phyloP scores from a whole-genome alignment of 1,284 basidiomycete species.

The Malassezia furfur region DNA sequence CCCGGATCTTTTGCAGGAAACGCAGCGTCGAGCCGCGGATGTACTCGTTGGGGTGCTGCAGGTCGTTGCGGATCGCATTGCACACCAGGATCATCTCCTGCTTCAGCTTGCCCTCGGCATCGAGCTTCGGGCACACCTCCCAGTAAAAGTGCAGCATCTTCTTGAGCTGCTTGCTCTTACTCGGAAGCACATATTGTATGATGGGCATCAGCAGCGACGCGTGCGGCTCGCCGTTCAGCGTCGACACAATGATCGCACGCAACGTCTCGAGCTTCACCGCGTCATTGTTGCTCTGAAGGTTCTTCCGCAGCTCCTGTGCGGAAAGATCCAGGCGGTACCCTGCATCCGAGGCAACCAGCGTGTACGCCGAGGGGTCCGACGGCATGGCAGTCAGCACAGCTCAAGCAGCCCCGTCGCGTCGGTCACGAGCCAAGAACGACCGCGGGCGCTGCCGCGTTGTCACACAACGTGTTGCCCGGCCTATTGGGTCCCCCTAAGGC shows the following conservation, averaged over 20 bases:
- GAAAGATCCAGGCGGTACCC: conserved; percentile 23
- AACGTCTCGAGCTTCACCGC: conserved; percentile 96
- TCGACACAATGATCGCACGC: conserved; percentile 86
- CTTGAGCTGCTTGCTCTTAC: conserved; percentile 91
- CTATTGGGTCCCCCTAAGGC: conserved; percentile 5
- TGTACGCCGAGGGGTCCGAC: conserved; percentile 17
- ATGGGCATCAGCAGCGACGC: conserved; percentile 90
- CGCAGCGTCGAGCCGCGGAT: conserved; percentile 93
- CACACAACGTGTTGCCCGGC: background rate
- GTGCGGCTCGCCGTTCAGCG: conserved; percentile 87
- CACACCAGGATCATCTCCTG: conserved; percentile 99
- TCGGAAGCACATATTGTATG: conserved; percentile 94
- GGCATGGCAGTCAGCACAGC: conserved; percentile 11
- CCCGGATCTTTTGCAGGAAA: conserved; percentile 91
- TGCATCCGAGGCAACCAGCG: conserved; percentile 15
- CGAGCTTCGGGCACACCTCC: conserved; percentile 98
- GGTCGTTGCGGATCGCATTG: conserved; percentile 93
- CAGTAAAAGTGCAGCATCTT: conserved; percentile 96
- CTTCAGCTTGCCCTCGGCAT: conserved; percentile 92
- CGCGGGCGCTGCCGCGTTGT: conserved; percentile 8
- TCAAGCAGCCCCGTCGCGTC: conserved; percentile 4
- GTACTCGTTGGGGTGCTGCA: conserved; percentile 99
- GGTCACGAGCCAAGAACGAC: conserved; percentile 1
- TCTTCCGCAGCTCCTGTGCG: conserved; percentile 64
- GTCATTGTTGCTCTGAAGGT: conserved; percentile 89